phyloP scores from a whole-genome alignment of 805 yeast genomes.

The Zygoascus ofunaensis region DNA sequence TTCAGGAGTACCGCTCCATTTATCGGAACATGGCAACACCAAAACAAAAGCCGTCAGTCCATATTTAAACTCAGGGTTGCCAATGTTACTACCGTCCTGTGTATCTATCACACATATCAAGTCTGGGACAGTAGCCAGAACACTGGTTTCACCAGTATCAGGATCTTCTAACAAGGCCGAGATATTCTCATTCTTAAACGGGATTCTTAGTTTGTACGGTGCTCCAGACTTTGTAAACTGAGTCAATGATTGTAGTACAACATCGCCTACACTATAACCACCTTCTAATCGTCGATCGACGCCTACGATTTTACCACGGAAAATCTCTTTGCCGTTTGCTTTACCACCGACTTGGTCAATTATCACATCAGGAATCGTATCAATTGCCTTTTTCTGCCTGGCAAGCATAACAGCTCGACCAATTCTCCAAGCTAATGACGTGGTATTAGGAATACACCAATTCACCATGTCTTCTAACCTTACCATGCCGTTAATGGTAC shows the following conservation, averaged over 20 bases:
- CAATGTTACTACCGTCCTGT: conserved; percentile 38
- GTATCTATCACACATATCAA: conserved; percentile 35
- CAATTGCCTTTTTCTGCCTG: conserved; percentile 30
- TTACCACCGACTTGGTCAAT: conserved; percentile 31
- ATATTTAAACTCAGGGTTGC: conserved; percentile 39
- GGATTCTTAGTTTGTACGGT: conserved; percentile 24
- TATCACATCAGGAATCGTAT: conserved; percentile 29
- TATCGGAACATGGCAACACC: conserved; percentile 31
- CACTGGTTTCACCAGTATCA: conserved; percentile 18
- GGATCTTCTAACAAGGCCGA: conserved; percentile 22
- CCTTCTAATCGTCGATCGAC: conserved; percentile 35
- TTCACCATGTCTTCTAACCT: conserved; percentile 21
- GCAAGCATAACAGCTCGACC: conserved; percentile 37
- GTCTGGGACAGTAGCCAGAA: conserved; percentile 39
- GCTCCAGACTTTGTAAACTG: neutral
- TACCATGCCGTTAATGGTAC: conserved; percentile 31
- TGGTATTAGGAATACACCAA: conserved; percentile 29
- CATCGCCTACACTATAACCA: conserved; percentile 39
- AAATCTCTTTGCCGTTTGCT: conserved; percentile 27
- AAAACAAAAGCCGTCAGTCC: conserved; percentile 37
- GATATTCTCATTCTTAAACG: conserved; percentile 42
- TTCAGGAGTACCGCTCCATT: conserved; percentile 30
- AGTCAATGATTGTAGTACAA: conserved; percentile 23
- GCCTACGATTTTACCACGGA: conserved; percentile 36
- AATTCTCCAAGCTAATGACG: conserved; percentile 40